Base-by-base conservation (phyloP, 257 asterid genomes). In the Fraxinus quadrangulata region DNA sequence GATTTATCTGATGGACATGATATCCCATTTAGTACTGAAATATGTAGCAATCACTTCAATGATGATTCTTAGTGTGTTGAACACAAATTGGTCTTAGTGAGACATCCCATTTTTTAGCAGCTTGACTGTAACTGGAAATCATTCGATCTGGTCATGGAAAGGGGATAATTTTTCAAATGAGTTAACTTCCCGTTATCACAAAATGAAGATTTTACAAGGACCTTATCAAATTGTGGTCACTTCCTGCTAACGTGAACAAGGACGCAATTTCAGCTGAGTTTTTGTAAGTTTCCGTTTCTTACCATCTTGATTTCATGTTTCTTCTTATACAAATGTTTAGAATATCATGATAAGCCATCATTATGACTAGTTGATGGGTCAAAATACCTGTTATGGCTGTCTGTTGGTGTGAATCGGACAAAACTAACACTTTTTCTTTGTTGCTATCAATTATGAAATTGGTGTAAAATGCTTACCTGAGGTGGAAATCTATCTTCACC, bases 141-240 rank as follows among this genome's bases (percentile, higher is more conserved):
- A 90, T 23, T 80, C 87, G 63, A 78, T 76, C 68, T 83, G 76
- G 75, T 75, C 83, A 77, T 70, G 84, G 33, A 84, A 80, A 75
- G 76, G 40, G 8, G 72, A 67, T 71, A 21, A 51, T 74, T 70
- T 61, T 77, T 75, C 88, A 31, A 73, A 76, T 63, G 76, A 83
- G 71, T 82, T 89, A 16, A 72, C 69, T 49, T 80, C 88, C 74
- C 80, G 83, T 40, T 90, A 85, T 79, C 92, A 84, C 81, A 85
- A 77, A 85, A 82, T 84, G 86, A 97, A 90, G 86, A 89, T 91
- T 79, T 40, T 77, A 10, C 86, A 71, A 47, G 98, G 98, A 74
- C 96, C 93, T 37, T 91, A 86, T 76, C 88, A 79, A 56, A 78
- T 90, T 74, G 16, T 91, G 97, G 98, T 88, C 90, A 12, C 92